Percentiles rank a stretch among this genome's conserved stretches.
These are phyloP conservation scores for Leptographium galeiforme DNA, from an alignment of 2,329 filamentous ascomycete genomes.

Conservation along the genomic window DNA sequence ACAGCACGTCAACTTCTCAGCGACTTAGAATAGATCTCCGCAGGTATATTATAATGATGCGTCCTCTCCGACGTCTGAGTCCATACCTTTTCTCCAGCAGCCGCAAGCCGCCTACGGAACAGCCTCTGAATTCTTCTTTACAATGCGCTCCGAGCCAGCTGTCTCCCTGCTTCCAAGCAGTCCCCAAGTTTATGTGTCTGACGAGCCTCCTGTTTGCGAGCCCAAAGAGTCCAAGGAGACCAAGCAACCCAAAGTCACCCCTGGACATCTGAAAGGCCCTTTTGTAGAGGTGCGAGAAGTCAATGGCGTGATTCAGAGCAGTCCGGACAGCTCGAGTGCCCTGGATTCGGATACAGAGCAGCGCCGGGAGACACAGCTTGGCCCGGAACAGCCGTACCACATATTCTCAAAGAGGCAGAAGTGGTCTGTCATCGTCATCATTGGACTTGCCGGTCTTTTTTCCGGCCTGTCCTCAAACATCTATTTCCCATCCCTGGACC, in stretches of 20 bases:
- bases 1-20: neutral
- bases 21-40: neutral
- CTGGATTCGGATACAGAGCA: neutral
- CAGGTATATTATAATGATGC: neutral
- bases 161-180: neutral
- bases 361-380: neutral
- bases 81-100: neutral
- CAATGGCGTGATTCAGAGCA: neutral
- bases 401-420: neutral
- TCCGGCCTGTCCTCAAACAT: conserved; percentile 2
- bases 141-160: neutral
- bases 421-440: neutral
- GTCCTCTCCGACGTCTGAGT: neutral
- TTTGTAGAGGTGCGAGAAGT: neutral
- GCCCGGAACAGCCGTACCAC: neutral
- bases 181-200: neutral
- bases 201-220: neutral
- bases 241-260: neutral
- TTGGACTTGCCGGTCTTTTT: neutral
- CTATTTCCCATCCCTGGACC: neutral
- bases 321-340: neutral
- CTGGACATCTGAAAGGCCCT: neutral
- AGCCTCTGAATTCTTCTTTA: neutral
- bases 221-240: neutral
- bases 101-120: neutral